Conservation (phyloP, 1,284 basidiomycete species). For the Thecaphora thlaspeos region DNA sequence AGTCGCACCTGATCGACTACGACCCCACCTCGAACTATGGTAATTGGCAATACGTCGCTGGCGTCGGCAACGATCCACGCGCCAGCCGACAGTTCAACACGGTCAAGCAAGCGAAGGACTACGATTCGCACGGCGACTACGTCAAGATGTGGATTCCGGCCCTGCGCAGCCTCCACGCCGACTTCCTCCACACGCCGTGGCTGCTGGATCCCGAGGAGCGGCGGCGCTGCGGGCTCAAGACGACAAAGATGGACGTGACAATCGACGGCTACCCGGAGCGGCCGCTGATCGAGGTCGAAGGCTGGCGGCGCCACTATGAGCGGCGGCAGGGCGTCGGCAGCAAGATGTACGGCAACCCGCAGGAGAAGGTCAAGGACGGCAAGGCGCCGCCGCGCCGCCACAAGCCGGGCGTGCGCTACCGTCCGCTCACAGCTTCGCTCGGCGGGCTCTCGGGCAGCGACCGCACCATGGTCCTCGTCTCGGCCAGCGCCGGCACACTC, state of each 20-base stretch:
- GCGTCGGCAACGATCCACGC: slow-evolving; percentile 65
- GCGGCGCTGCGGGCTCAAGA: slow-evolving; percentile 44
- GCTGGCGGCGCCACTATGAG: slow-evolving; percentile 48
- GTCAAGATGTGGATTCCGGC: slow-evolving; percentile 63
- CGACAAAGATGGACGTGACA: slow-evolving; percentile 42
- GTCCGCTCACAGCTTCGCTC: slow-evolving; percentile 16
- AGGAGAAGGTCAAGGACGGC: slow-evolving; percentile 52
- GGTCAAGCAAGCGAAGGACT: slow-evolving; percentile 64
- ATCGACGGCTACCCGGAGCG: slow-evolving; percentile 42
- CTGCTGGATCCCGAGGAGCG: slow-evolving; percentile 39
- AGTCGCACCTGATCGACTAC: slow-evolving; percentile 58
- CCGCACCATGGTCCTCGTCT: slow-evolving; percentile 15
- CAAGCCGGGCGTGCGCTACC: slow-evolving; percentile 16
- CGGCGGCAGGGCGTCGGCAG: slow-evolving; percentile 47
- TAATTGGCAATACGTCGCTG: slow-evolving; percentile 59
- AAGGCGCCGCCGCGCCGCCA: slow-evolving; percentile 32
- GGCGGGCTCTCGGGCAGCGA: slow-evolving; percentile 20
- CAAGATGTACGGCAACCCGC: slow-evolving; percentile 52
- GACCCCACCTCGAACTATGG: slow-evolving; percentile 52
- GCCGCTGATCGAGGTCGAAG: slow-evolving; percentile 44
- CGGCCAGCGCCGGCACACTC: slow-evolving; percentile 21
- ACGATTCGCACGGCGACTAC: slow-evolving; percentile 62
- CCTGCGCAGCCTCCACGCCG: slow-evolving; percentile 58
- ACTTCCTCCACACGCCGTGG: slow-evolving; percentile 54
- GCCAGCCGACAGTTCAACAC: slow-evolving; percentile 64